Conservation (phyloP, 2,329 filamentous ascomycete species). For the Thielaviopsis musarum region DNA sequence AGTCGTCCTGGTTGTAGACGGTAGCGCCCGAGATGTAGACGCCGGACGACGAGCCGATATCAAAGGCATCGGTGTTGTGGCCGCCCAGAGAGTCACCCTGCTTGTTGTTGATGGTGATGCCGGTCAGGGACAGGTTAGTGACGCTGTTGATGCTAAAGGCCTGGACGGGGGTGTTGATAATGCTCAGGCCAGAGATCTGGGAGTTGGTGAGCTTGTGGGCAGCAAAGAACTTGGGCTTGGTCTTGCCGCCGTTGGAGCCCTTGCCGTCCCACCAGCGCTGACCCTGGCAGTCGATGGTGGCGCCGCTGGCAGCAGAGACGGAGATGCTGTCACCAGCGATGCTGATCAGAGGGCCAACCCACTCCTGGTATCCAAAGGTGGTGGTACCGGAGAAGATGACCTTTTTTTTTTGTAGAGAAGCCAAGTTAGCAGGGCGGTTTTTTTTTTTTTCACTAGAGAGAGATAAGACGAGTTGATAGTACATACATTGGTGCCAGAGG, state of each 20-base stretch:
- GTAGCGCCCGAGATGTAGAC: slow-evolving; percentile 34
- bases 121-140: slow-evolving; percentile 20
- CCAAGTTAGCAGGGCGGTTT: no score
- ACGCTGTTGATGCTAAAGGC: slow-evolving; percentile 24
- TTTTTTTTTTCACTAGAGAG: no score
- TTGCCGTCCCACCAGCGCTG: slow-evolving; percentile 43
- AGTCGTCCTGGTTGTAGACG: slow-evolving; percentile 46
- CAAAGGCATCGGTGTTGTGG: slow-evolving; percentile 43
- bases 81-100: slow-evolving; percentile 21
- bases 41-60: slow-evolving; percentile 31
- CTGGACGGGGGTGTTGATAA: slow-evolving; percentile 27
- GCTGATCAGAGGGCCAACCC: slow-evolving; percentile 45
- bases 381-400: slow-evolving; percentile 49
- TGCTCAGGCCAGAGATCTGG: slow-evolving; percentile 22
- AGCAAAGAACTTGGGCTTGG: slow-evolving; percentile 45
- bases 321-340: slow-evolving; percentile 40
- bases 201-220: slow-evolving; percentile 25
- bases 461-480: slow-evolving; percentile 13
- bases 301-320: slow-evolving; percentile 32
- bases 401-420: no score
- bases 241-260: slow-evolving; percentile 42
- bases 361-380: slow-evolving; percentile 50
- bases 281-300: slow-evolving; percentile 38
- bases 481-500: slow-evolving; percentile 26
- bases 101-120: slow-evolving; percentile 24